Base-by-base conservation (phyloP, 1,284 basidiomycete species). In the Trametes versicolor region DNA sequence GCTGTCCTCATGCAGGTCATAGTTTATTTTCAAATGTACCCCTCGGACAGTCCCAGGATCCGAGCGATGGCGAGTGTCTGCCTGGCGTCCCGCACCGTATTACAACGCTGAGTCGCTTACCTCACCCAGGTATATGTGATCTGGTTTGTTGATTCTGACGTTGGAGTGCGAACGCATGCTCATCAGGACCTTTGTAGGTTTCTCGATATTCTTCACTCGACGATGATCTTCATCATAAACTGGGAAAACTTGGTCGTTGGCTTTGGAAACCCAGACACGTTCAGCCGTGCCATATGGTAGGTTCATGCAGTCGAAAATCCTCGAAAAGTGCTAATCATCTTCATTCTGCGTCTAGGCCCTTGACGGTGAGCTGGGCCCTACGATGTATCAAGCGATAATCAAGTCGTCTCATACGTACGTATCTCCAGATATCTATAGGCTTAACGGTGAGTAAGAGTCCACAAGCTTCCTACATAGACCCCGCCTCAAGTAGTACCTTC, bases 221-320 rank as follows among this genome's bases (percentile, higher is more conserved):
- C 49, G 10, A 63, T 66, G 65, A 58, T 63, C 17, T 60, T 58
- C 32, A 39, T 50, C n/a, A 62, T 62, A 23, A 63, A 63, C 47
- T 66, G 62, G 65, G 39, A 58, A 34, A 56, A 63, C 37, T 49
- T 63, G 23, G 36, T 62, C 49, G 47, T 21, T 10, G 49, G 47
- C 36, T 63, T 60, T 12, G 62, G 65, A 2, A 45, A 34, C 25
- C 15, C 52, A 23, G 60, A 56, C 19, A 51, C 57, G 34, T 60
- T 60, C 55, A 34, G 48, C 48, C 59, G 64, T 52, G 58, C 37
- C 9, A 41, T 55, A 6, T 9, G 9, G 53, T 41, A 17, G 17
- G 25, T 10, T 29, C 15, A 19, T 23, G 12, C n/a, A 4, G n/a
- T 25, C 0, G 23, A 27, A 15, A 4, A 0, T 25, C 13, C 12